Evolutionary conservation across 202 grass and related monocot species (phyloP), one percentile per base, ranked within the genome.

Genomic region (Schoenoplectus triqueter): DNA sequence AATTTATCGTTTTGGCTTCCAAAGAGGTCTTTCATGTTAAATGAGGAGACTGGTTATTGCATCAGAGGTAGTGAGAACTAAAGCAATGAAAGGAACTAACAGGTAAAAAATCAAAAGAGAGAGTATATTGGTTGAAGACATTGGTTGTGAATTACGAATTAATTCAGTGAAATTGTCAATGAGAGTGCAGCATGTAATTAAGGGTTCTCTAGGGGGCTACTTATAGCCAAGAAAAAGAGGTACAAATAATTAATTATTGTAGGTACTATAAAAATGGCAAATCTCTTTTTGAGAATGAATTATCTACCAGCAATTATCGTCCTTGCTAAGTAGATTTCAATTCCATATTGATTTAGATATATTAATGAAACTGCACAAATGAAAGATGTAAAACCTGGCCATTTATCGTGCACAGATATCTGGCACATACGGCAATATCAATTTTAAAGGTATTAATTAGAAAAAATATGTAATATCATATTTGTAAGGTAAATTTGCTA

Each of bases 91-190:
- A 65, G 63, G 19, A 65, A 31, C 5, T 65, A 22, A 21, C 7
- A 65, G 6, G 63, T 22, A 10, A 65, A 65, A 65, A 65, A 10
- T 9, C 6, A 65, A 21, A 22, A 65, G 17, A 8, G 20, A 65
- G 19, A 65, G 63, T 21, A 65, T 62, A 18, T 7, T 18, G 59
- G 4, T 19, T 62, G 59, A 62, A 62, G 59, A 14, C 63, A 65
- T 65, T 65, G 19, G 19, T 65, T 65, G 22, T 22, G 18, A 22
- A 65, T 4, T 59, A 15, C 9, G 18, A 22, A 65, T 4, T 15
- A 15, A n/a, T 64, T 64, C 18, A 64, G 61, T 64, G 61, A 64
- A 63, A 63, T 63, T 63, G 60, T 64, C 61, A 64, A 63, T 31
- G 61, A 2, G 17, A 17, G 18, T 20, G 7, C 6, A 20, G 63